Percentiles rank a stretch among this genome's conserved stretches.
Evolutionary conservation across 108 stramenopile genomes (phyloP).

Genomic region (Nitzschia palea): DNA sequence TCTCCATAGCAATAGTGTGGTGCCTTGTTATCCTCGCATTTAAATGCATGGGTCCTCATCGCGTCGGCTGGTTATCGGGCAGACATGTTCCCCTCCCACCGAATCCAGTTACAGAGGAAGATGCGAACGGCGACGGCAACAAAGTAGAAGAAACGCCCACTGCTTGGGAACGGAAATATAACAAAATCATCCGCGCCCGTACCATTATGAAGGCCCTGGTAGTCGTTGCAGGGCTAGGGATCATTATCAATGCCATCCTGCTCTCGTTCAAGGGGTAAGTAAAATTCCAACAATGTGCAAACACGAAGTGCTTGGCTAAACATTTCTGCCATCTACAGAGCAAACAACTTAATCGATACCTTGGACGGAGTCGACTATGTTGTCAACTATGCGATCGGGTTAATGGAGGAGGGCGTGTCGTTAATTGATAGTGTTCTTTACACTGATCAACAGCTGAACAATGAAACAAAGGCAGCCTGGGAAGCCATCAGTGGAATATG

Average conservation of each 20-base stretch:
- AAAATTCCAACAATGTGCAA: no score
- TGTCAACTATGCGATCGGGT: not conserved
- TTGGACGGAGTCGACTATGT: not conserved
- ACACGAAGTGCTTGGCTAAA: no score
- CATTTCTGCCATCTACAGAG: not conserved
- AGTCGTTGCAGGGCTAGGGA: not conserved
- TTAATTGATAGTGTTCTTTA: not conserved
- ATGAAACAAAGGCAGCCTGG: not conserved
- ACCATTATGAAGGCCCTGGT: not conserved
- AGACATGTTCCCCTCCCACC: not conserved
- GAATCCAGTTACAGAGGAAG: not conserved
- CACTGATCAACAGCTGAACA: not conserved
- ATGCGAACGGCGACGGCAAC: not conserved
- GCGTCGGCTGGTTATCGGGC: slow-evolving; percentile 3
- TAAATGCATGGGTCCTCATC: not conserved
- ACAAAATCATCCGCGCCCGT: not conserved
- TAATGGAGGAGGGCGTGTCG: not conserved
- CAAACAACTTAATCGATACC: not conserved
- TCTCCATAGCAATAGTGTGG: not conserved
- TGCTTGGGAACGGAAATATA: not conserved
- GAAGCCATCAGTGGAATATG: slow-evolving; percentile 20
- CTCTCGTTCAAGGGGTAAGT: slow-evolving; percentile 1
- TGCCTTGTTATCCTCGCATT: not conserved
- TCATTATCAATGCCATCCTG: not conserved
- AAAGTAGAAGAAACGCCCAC: no score